phyloP scores from a whole-genome alignment of 2,329 filamentous ascomycete genomes.

The Stagonosporopsis tanaceti region DNA sequence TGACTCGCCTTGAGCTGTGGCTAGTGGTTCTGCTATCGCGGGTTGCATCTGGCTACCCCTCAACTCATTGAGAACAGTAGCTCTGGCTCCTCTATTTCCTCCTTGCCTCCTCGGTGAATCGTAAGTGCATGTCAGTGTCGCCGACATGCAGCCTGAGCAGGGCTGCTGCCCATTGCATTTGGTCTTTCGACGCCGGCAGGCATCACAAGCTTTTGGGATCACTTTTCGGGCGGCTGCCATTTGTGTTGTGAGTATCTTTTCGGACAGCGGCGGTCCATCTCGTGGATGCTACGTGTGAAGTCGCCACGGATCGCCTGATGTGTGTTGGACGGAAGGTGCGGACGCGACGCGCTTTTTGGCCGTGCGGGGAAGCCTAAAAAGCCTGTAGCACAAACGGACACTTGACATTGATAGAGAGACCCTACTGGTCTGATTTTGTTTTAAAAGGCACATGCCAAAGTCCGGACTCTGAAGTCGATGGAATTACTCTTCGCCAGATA shows the following conservation, averaged over 20 bases:
- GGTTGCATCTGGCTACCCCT: conserved; percentile 66
- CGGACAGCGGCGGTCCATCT: background rate
- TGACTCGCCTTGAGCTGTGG: background rate
- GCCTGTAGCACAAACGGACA: background rate
- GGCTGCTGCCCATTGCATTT: conserved; percentile 76
- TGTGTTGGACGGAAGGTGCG: background rate
- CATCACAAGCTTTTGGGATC: conserved; percentile 68
- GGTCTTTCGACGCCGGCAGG: conserved; percentile 77
- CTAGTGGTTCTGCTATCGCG: background rate
- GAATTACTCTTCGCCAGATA: too few species aligned
- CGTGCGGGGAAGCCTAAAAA: conserved; percentile 3
- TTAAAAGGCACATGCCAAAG: too few species aligned
- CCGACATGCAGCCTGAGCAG: conserved; percentile 74
- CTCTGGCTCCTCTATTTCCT: conserved; percentile 75
- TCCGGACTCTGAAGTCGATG: too few species aligned
- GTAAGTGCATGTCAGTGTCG: conserved; percentile 69
- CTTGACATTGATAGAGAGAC: background rate
- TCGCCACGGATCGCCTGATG: background rate
- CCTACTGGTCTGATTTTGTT: too few species aligned
- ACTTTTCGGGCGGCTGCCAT: conserved; percentile 14
- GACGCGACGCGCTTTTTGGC: background rate
- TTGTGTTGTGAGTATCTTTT: background rate
- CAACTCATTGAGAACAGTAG: conserved; percentile 78
- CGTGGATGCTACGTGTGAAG: background rate
- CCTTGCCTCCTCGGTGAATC: conserved; percentile 79